phyloP scores from a whole-genome alignment of 768 basidiomycete species.

The Tephrocybe sp. region DNA sequence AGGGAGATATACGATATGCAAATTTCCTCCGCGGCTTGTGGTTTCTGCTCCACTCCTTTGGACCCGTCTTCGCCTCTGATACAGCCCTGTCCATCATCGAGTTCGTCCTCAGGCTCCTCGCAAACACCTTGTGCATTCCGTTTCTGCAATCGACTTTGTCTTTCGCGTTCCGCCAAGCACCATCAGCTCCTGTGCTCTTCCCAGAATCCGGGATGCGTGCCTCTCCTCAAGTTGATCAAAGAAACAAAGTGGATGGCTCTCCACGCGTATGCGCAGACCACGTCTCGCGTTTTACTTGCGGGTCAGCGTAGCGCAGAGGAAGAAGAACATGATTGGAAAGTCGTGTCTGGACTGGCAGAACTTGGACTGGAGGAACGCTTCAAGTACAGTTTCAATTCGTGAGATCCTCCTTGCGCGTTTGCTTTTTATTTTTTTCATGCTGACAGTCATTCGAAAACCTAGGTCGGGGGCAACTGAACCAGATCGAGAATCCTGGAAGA shows the following conservation, averaged over 20 bases:
- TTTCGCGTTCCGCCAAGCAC: constrained; percentile 55
- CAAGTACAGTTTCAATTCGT: constrained; percentile 49
- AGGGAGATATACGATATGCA: constrained; percentile 83
- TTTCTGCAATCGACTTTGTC: constrained; percentile 82
- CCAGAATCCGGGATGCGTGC: constrained; percentile 66
- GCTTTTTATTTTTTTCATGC: background rate
- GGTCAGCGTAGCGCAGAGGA: constrained; percentile 43
- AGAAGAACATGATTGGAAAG: constrained; percentile 49
- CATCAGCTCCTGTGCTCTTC: constrained; percentile 74
- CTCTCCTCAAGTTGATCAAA: constrained; percentile 59
- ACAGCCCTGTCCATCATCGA: constrained; percentile 50
- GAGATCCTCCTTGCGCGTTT: constrained; percentile 12
- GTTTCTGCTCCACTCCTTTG: constrained; percentile 70
- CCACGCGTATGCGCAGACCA: constrained; percentile 67
- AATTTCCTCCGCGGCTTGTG: constrained; percentile 56
- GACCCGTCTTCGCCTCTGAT: constrained; percentile 41
- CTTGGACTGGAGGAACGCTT: constrained; percentile 73
- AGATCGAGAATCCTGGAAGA: constrained; percentile 65
- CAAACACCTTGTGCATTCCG: constrained; percentile 49
- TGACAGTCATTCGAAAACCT: no score
- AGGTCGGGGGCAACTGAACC: constrained; percentile 41
- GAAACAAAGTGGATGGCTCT: constrained; percentile 71
- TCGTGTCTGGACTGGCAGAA: constrained; percentile 62
- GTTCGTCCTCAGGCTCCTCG: constrained; percentile 29
- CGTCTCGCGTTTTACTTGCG: constrained; percentile 60